Percentiles rank a stretch among this genome's conserved stretches.
These are phyloP conservation scores for Penicillium antarcticum DNA, from an alignment of 495 filamentous ascomycete genomes.

Conservation along the genomic window DNA sequence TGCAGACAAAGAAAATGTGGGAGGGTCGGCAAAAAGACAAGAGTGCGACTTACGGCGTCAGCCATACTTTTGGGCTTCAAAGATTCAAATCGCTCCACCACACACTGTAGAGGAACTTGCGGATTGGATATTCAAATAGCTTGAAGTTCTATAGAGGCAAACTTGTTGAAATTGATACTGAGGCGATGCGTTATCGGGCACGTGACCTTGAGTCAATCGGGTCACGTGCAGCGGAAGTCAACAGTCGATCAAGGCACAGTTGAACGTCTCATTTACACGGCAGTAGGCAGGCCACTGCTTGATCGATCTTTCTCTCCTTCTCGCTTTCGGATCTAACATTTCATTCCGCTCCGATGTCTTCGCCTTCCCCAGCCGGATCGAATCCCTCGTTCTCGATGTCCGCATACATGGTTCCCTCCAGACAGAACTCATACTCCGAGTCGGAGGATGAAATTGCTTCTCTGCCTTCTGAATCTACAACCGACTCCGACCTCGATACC, in stretches of 20 bases:
- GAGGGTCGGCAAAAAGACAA: constrained; percentile 41
- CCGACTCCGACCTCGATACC: constrained; percentile 54
- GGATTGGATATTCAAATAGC: not conserved
- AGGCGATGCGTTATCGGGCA: constrained; percentile 31
- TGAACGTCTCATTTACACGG: constrained; percentile 24
- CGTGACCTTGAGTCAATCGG: constrained; percentile 25
- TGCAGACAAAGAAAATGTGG: constrained; percentile 42
- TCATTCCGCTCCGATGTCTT: constrained; percentile 25
- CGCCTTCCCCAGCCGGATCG: constrained; percentile 28
- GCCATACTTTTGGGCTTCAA: constrained; percentile 30
- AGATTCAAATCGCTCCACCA: constrained; percentile 18
- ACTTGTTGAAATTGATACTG: constrained; percentile 22
- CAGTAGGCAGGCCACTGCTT: constrained; percentile 45
- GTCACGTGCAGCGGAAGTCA: constrained; percentile 16
- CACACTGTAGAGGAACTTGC: not conserved
- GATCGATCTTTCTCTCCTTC: constrained; percentile 3
- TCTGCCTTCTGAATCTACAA: constrained; percentile 68
- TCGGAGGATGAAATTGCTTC: constrained; percentile 73
- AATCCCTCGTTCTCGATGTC: constrained; percentile 44
- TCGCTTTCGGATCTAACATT: constrained; percentile 7
- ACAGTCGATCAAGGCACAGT: constrained; percentile 7
- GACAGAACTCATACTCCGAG: constrained; percentile 34
- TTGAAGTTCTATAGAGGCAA: constrained; percentile 15
- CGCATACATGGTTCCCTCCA: constrained; percentile 39
- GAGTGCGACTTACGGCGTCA: constrained; percentile 53